These are phyloP conservation scores for Neocucurbitaria cava DNA, from an alignment of 2,329 filamentous ascomycete genomes.

Conservation along the genomic window DNA sequence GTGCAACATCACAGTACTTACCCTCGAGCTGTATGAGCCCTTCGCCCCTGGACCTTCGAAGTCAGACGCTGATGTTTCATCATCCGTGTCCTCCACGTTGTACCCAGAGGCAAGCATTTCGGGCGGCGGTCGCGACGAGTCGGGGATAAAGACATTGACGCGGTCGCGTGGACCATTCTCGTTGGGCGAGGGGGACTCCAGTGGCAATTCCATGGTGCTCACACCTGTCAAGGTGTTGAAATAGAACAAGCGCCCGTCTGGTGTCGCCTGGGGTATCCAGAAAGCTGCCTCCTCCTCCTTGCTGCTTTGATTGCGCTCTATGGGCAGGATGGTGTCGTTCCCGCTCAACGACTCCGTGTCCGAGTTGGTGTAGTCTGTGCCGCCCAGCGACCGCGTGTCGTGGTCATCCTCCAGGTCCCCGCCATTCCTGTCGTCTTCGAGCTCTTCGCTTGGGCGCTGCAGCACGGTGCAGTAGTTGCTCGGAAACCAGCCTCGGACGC, in stretches of 20 bases:
- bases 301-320: constrained; percentile 67
- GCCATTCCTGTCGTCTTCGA: constrained; percentile 67
- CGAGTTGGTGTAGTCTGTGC: constrained; percentile 48
- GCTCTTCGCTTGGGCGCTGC: constrained; percentile 74
- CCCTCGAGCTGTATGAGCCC: constrained; percentile 72
- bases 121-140: constrained; percentile 85
- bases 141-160: constrained; percentile 86
- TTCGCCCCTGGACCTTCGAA: constrained; percentile 78
- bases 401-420: constrained; percentile 59
- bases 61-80: constrained; percentile 82
- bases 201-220: constrained; percentile 90
- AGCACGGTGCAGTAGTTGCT: constrained; percentile 98
- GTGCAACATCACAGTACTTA: constrained; percentile 53
- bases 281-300: constrained; percentile 90
- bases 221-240: constrained; percentile 98
- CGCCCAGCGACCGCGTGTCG: constrained; percentile 55
- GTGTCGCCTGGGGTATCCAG: constrained; percentile 97
- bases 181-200: constrained; percentile 84
- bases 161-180: constrained; percentile 89
- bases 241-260: constrained; percentile 92
- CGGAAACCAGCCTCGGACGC: constrained; percentile 96
- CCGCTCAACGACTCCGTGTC: constrained; percentile 55
- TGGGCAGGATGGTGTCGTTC: constrained; percentile 59
- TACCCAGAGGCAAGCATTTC: constrained; percentile 89
- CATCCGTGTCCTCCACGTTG: constrained; percentile 87